Evolutionary conservation across 257 asterid genomes (phyloP), one percentile per base, ranked within the genome.

Genomic region (Echites panduratus): DNA sequence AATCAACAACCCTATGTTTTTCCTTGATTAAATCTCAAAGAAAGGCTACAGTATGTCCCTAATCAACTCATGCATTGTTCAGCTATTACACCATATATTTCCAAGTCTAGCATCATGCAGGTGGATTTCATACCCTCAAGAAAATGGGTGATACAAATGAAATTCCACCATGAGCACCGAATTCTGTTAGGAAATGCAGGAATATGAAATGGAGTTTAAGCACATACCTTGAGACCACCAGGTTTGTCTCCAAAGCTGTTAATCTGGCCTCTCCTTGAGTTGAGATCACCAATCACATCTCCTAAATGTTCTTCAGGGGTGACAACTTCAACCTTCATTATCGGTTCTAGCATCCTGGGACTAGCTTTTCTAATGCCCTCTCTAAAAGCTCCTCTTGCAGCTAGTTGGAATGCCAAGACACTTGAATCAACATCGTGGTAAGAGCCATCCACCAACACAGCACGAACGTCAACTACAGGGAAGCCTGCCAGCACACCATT

Each of bases 341-440:
- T 80, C 1, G 99, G 99, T 80, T 95, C 99, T 3, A 95, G 88
- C 90, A 95, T 79, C 81, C 81, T 87, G 0, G 98, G 98, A 66
- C 88, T 88, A n/a, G 99, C 99, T 85, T 84, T 92, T 74, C 98
- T 90, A 17, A 92, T 83, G 32, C 97, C 99, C 80, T 89, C 96
- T 81, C 98, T 85, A 76, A 95, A 95, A 17, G 97, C 99, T 67
- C 99, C 98, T 75, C 98, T 79, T 13, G 97, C 99, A 4, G 97
- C 99, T 80, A 95, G 79, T 81, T 95, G 99, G 87, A 92, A 95
- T 4, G 99, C 99, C 88, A 95, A 79, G 13, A 95, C 99, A 66
- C 99, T 95, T 17, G 99, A 95, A 82, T 92, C 99, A 11, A 95
- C 98, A 44, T 90, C 99, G 35, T 92, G 99, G 87, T 95, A 95